Evolutionary conservation across 2,329 filamentous ascomycete species (phyloP).

Genomic region (Nothophaeocryptopus gaeumannii): DNA sequence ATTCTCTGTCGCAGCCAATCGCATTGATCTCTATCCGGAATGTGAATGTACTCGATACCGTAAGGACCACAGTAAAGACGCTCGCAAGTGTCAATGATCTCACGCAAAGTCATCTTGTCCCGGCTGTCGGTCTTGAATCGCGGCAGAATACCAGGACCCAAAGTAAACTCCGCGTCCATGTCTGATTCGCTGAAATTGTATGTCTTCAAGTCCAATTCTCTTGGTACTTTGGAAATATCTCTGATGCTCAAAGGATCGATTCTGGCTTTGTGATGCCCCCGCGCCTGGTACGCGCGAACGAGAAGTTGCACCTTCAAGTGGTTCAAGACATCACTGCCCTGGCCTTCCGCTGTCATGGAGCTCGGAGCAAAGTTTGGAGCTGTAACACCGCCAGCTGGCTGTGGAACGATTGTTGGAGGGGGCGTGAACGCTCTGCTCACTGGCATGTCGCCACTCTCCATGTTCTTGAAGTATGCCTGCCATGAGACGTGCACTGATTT

Average conservation of each 20-base stretch:
- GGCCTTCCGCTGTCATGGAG: conserved; percentile 61
- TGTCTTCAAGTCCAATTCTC: conserved; percentile 87
- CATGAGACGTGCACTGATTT: conserved; percentile 94
- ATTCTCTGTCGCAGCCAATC: conserved; percentile 96
- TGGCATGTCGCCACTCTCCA: conserved; percentile 97
- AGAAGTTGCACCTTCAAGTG: conserved; percentile 98
- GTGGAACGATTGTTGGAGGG: conserved; percentile 85
- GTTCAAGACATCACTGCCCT: conserved; percentile 83
- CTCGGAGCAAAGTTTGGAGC: conserved; percentile 67
- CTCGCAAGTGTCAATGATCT: conserved; percentile 92
- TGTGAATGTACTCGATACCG: conserved; percentile 98
- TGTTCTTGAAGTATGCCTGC: conserved; percentile 99
- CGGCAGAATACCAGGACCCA: conserved; percentile 92
- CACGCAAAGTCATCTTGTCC: conserved; percentile 93
- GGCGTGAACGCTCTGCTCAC: conserved; percentile 96
- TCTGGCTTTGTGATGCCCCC: conserved; percentile 96
- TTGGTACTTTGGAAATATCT: conserved; percentile 56
- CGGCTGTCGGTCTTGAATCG: conserved; percentile 84
- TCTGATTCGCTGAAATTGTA: conserved; percentile 96
- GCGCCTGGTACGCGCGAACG: conserved; percentile 94
- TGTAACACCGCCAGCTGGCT: conserved; percentile 73
- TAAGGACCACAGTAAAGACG: conserved; percentile 97
- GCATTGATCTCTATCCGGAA: conserved; percentile 93
- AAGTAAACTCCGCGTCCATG: conserved; percentile 82
- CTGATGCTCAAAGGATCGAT: conserved; percentile 95